Conservation (phyloP, 805 yeast species). For the Saturnispora mendoncae region DNA sequence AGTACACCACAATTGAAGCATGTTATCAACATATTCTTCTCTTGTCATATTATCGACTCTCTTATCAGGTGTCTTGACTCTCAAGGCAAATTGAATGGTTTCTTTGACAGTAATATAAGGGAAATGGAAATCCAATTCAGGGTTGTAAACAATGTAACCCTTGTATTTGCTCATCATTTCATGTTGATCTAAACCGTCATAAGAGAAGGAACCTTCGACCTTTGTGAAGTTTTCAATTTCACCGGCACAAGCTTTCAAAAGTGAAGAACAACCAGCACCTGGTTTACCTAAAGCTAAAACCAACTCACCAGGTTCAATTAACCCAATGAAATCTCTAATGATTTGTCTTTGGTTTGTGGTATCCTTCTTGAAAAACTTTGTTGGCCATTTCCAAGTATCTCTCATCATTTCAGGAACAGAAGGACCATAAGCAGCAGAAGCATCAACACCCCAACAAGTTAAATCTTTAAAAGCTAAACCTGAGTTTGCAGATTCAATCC, state of each 20-base stretch:
- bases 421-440: slow-evolving; percentile 44
- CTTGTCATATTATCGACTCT: slow-evolving; percentile 35
- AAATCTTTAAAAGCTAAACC: slow-evolving; percentile 42
- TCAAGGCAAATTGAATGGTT: slow-evolving; percentile 62
- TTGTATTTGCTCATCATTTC: slow-evolving; percentile 53
- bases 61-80: slow-evolving; percentile 54
- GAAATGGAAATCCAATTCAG: slow-evolving; percentile 63
- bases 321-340: slow-evolving; percentile 35
- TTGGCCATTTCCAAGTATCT: slow-evolving; percentile 26
- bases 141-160: slow-evolving; percentile 47
- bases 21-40: slow-evolving; percentile 33
- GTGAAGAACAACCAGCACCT: slow-evolving; percentile 73
- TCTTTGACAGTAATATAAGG: slow-evolving; percentile 70
- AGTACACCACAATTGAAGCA: slow-evolving; percentile 42
- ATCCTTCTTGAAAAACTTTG: slow-evolving; percentile 26
- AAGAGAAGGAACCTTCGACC: slow-evolving; percentile 47
- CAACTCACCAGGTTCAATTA: slow-evolving; percentile 54
- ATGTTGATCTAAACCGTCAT: slow-evolving; percentile 51
- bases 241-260: slow-evolving; percentile 55
- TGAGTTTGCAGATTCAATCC: slow-evolving; percentile 39
- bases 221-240: slow-evolving; percentile 36
- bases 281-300: slow-evolving; percentile 64
- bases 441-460: slow-evolving; percentile 41
- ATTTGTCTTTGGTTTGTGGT: slow-evolving; percentile 29
- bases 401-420: slow-evolving; percentile 37